Conservation (phyloP, 768 basidiomycete species). For the Naganishia randhawae region DNA sequence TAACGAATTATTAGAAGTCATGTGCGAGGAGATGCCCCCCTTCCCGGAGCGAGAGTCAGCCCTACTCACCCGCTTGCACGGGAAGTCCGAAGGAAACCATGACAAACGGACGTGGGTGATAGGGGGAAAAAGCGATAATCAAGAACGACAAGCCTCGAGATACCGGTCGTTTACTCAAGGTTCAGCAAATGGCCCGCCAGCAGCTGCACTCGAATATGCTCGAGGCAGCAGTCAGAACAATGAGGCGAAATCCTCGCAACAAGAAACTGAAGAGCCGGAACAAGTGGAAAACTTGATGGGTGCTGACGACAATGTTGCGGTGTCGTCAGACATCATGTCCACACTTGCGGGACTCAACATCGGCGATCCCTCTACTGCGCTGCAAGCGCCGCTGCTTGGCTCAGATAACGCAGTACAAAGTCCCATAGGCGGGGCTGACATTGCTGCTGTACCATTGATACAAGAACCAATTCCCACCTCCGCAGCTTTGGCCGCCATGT, state of each 20-base stretch:
- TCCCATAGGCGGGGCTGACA: background rate
- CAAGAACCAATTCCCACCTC: slow-evolving; percentile 23
- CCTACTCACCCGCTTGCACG: slow-evolving; percentile 76
- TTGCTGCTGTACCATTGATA: background rate
- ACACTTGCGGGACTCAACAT: slow-evolving; percentile 78
- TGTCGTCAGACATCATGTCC: slow-evolving; percentile 61
- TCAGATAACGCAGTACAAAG: background rate
- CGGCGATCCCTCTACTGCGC: slow-evolving; percentile 35
- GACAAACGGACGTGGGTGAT: slow-evolving; percentile 94
- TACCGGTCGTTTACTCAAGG: slow-evolving; percentile 55
- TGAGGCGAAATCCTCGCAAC: slow-evolving; percentile 29
- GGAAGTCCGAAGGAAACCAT: slow-evolving; percentile 85
- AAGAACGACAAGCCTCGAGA: slow-evolving; percentile 66
- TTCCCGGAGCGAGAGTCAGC: slow-evolving; percentile 94
- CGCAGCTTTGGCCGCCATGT: slow-evolving; percentile 40
- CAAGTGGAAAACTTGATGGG: slow-evolving; percentile 51
- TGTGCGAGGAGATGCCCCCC: slow-evolving; percentile 98
- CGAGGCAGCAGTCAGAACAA: background rate
- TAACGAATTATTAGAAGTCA: slow-evolving; percentile 85
- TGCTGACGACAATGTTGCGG: slow-evolving; percentile 39
- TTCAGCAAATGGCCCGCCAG: slow-evolving; percentile 34
- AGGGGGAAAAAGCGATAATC: slow-evolving; percentile 86
- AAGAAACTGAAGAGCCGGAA: slow-evolving; percentile 38
- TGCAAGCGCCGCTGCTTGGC: slow-evolving; percentile 43
- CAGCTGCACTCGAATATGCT: slow-evolving; percentile 2